Conservation (phyloP, 1,284 basidiomycete genomes). For the Microbotryomycetes sp. region DNA sequence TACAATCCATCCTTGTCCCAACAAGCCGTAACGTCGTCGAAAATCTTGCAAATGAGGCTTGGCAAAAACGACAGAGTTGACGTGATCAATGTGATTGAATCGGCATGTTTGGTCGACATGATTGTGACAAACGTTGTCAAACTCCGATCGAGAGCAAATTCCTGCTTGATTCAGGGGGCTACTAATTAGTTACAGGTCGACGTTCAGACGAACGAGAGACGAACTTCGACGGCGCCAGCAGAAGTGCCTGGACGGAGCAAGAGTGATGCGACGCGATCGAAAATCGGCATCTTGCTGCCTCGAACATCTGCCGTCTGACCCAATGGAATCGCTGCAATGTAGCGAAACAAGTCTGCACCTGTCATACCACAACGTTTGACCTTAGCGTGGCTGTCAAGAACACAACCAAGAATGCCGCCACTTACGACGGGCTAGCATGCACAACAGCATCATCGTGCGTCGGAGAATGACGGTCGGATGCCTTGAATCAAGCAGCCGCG, state of each 20-base stretch:
- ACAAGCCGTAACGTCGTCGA: constrained; percentile 12
- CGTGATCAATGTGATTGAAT: constrained; percentile 15
- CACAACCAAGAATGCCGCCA: background rate
- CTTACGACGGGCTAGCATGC: constrained; percentile 9
- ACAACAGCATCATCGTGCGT: constrained; percentile 3
- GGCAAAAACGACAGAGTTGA: constrained; percentile 16
- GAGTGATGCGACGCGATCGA: constrained; percentile 21
- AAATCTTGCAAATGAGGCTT: constrained; percentile 21
- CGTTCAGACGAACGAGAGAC: too few species aligned
- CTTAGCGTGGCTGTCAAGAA: too few species aligned
- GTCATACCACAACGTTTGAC: background rate
- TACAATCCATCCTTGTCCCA: constrained; percentile 29
- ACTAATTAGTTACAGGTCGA: background rate
- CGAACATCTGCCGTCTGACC: constrained; percentile 13
- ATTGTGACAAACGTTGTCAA: constrained; percentile 15
- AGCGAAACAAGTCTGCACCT: constrained; percentile 18
- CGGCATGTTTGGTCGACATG: constrained; percentile 16
- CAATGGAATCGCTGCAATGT: constrained; percentile 15
- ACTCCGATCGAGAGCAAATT: constrained; percentile 5
- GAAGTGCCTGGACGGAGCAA: constrained; percentile 4
- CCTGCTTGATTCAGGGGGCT: background rate
- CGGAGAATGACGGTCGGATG: constrained; percentile 14
- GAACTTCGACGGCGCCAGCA: background rate
- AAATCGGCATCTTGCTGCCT: constrained; percentile 12
- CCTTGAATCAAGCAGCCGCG: constrained; percentile 21